Evolutionary conservation across 768 basidiomycete genomes (phyloP).

Genomic region (Boletus subcaerulescens): DNA sequence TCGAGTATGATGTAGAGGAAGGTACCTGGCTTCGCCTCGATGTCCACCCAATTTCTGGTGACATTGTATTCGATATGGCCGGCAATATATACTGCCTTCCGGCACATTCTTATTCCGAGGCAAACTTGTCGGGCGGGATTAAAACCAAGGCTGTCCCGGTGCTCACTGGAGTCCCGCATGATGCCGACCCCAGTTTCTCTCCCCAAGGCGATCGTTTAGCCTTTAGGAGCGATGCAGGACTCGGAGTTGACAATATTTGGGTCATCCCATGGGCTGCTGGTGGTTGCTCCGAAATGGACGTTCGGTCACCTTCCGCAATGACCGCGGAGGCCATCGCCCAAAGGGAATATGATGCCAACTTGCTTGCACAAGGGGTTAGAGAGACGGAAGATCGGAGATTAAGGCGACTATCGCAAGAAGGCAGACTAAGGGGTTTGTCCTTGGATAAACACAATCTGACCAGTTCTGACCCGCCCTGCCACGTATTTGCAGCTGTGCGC

Average conservation of each 20-base stretch:
- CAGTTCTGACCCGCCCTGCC: constrained; percentile 3
- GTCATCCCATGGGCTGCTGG: constrained; percentile 51
- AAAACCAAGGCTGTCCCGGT: constrained; percentile 54
- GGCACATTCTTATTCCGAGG: constrained; percentile 34
- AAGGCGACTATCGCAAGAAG: constrained; percentile 55
- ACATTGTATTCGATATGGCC: constrained; percentile 72
- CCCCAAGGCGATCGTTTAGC: constrained; percentile 61
- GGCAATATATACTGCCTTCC: constrained; percentile 75
- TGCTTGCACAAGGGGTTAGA: constrained; percentile 47
- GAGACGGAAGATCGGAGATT: constrained; percentile 49
- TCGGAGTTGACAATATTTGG: constrained; percentile 78
- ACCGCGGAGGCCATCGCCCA: constrained; percentile 36
- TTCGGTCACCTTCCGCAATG: constrained; percentile 37
- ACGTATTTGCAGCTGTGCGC: constrained; percentile 32
- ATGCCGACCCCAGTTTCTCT: constrained; percentile 72
- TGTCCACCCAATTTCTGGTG: constrained; percentile 65
- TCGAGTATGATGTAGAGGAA: constrained; percentile 67
- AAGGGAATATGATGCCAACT: constrained; percentile 42
- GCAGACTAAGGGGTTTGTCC: constrained; percentile 44
- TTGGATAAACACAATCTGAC: background rate
- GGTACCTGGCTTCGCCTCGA: constrained; percentile 77
- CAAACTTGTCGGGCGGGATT: constrained; percentile 21
- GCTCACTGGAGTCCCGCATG: constrained; percentile 62
- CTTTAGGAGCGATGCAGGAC: constrained; percentile 69
- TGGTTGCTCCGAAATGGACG: constrained; percentile 60